phyloP scores from a whole-genome alignment of 1,284 basidiomycete genomes.

The Coniferiporia weirii region DNA sequence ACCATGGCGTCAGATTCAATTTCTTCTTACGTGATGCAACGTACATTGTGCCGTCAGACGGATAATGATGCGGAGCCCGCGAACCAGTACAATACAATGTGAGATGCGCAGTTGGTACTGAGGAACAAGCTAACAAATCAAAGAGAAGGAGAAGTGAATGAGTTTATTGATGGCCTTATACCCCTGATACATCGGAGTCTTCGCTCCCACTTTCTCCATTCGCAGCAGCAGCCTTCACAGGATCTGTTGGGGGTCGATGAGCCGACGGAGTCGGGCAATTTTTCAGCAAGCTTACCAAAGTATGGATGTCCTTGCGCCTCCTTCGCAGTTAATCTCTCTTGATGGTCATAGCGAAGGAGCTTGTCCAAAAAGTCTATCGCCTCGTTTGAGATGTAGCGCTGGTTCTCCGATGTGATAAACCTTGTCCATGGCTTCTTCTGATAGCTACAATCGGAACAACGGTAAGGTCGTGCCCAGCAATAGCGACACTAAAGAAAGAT shows the following conservation, averaged over 20 bases:
- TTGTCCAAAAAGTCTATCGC: constrained; percentile 81
- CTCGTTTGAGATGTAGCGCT: constrained; percentile 67
- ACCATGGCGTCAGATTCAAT: too few relatives aligned
- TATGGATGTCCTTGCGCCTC: constrained; percentile 76
- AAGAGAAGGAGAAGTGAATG: neutral
- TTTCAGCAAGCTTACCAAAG: constrained; percentile 52
- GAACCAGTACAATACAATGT: constrained; percentile 12
- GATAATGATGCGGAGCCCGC: neutral
- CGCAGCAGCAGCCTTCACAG: constrained; percentile 16
- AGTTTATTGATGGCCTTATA: constrained; percentile 1
- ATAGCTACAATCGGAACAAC: constrained; percentile 40
- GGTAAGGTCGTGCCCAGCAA: constrained; percentile 11
- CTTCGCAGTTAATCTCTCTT: constrained; percentile 75
- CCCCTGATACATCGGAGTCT: constrained; percentile 13
- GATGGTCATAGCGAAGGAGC: constrained; percentile 80
- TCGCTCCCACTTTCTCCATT: constrained; percentile 18
- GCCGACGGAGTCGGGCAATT: neutral
- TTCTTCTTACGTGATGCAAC: too few relatives aligned
- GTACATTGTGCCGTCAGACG: neutral
- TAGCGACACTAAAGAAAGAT: neutral
- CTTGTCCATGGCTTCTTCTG: constrained; percentile 72
- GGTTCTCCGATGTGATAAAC: constrained; percentile 70
- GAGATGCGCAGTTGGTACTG: constrained; percentile 4
- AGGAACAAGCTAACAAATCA: neutral
- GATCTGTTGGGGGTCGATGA: constrained; percentile 9